A percentile compares a stretch with the other conserved stretches of the same genome.
Conservation (phyloP, 2,329 filamentous ascomycete species). For the Pyrenophora teres region DNA sequence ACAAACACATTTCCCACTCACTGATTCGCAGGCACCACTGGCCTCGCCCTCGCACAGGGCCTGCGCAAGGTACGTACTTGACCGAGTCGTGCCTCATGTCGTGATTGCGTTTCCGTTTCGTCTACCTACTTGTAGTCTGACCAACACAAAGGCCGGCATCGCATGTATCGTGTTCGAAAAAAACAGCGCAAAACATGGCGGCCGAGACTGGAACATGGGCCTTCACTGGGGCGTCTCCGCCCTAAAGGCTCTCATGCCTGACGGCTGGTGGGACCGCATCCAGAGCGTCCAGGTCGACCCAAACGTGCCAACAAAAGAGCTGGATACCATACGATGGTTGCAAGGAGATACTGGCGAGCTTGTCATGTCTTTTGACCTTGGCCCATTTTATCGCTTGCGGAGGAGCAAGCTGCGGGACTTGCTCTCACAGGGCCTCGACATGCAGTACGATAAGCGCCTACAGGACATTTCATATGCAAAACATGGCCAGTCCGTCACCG, state of each 20-base stretch:
- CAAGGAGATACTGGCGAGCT: conserved; percentile 44
- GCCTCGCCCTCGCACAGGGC: conserved; percentile 46
- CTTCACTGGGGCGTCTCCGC: conserved; percentile 65
- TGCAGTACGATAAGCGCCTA: conserved; percentile 49
- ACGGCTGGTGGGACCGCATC: conserved; percentile 56
- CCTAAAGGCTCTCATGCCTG: conserved; percentile 58
- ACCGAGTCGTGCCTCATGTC: not conserved
- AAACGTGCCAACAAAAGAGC: conserved; percentile 43
- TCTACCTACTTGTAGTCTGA: not conserved
- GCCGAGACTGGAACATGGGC: conserved; percentile 67
- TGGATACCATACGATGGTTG: conserved; percentile 43
- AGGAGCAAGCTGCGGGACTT: conserved; percentile 43
- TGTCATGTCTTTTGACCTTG: conserved; percentile 40
- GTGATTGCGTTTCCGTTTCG: not conserved
- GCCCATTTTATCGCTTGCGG: conserved; percentile 44
- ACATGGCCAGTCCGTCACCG: conserved; percentile 41
- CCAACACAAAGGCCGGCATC: conserved; percentile 36
- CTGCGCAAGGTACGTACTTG: conserved; percentile 37
- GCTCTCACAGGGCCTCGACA: conserved; percentile 35
- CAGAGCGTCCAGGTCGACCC: conserved; percentile 60
- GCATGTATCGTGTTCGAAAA: conserved; percentile 62
- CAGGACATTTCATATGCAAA: conserved; percentile 40
- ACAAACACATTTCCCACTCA: conserved; percentile 5
- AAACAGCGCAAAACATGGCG: conserved; percentile 51
- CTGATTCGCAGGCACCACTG: conserved; percentile 36